Base-by-base conservation (phyloP, 371 early-diverging fungal genomes). In the Mycotypha africana region DNA sequence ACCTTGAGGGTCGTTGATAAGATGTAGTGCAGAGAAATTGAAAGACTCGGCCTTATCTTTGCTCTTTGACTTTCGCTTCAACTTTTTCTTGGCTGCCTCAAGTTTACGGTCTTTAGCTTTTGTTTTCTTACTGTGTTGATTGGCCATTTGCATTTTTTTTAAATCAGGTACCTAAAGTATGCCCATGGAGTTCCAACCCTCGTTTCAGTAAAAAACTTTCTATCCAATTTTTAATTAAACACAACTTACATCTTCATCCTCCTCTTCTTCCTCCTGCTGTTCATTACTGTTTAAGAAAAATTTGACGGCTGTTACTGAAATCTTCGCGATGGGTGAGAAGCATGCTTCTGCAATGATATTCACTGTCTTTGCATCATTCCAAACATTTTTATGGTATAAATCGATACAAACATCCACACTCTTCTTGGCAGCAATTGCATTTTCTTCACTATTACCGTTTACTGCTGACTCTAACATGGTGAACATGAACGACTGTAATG, bases 321-420 rank as follows among this genome's bases (percentile, higher is more conserved):
- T 78, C 64, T 95, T 96, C 55, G 88, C 76, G 22, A 84, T 76
- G 17, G 88, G 86, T 24, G 92, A 93, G 47, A 95, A 92, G 65
- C 93, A 93, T 9, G 95, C 97, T 62, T 93, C 90, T 6, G 93
- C 92, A 64, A 98, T 89, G 22, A 97, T 91, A 69, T 97, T 97
- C 56, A 94, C 95, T 5, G 97, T 96, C 68, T 97, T 96, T 24
- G 86, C 85, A 67, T 97, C 98, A 50, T 95, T 90, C 83, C 98
- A 97, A 4, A 97, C 76, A 49, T 90, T 84, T 69, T 96, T 97
- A 52, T 85, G 79, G 70, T 97, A 97, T 21, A 97, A 71, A 45
- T 96, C 95, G 37, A 97, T 86, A 77, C 94, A 94, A 22, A 95
- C 89, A 52, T 97, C 93, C 30, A 97, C 73, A 60, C 92, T 89